These are phyloP conservation scores for Boletellus ananas DNA, from an alignment of 768 basidiomycete genomes.

Conservation along the genomic window DNA sequence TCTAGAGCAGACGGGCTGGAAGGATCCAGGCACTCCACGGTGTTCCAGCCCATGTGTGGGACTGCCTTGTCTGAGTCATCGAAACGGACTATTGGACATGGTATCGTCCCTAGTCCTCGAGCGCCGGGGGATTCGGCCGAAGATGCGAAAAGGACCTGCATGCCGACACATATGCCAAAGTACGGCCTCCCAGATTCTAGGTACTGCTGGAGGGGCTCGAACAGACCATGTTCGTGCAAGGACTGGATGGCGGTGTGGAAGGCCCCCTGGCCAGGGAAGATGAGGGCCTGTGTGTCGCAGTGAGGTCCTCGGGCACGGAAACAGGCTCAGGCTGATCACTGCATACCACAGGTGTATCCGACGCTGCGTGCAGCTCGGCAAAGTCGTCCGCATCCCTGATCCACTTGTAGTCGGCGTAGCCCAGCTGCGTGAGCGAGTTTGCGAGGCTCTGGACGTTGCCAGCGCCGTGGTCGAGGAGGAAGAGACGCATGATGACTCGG, in stretches of 20 bases:
- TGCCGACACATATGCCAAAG: conserved; percentile 97
- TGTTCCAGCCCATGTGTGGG: conserved; percentile 98
- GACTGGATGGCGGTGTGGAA: conserved; percentile 85
- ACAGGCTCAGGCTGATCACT: conserved; percentile 2
- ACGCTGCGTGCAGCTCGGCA: conserved; percentile 37
- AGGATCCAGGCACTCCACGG: conserved; percentile 56
- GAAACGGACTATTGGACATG: conserved; percentile 76
- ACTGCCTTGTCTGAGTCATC: conserved; percentile 73
- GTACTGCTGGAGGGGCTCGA: conserved; percentile 78
- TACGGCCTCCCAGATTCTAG: conserved; percentile 87
- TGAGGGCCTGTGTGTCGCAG: conserved; percentile 60
- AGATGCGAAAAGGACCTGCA: conserved; percentile 91
- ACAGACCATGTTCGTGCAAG: conserved; percentile 66
- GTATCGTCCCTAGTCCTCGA: conserved; percentile 80
- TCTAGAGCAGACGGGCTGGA: conserved; percentile 38
- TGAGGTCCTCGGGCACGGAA: conserved; percentile 8
- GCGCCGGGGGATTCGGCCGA: conserved; percentile 71
- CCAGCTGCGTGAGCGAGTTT: conserved; percentile 82
- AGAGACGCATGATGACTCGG: conserved; percentile 50
- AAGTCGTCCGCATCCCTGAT: conserved; percentile 80
- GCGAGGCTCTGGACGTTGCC: conserved; percentile 93
- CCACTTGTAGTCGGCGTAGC: conserved; percentile 81
- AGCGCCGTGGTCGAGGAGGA: conserved; percentile 94
- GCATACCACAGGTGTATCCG: conserved; percentile 61
- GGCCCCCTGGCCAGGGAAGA: conserved; percentile 96